Percentiles rank a stretch among this genome's conserved stretches.
These are phyloP conservation scores for Lactarius evosmus DNA, from an alignment of 768 basidiomycete species.

Conservation along the genomic window DNA sequence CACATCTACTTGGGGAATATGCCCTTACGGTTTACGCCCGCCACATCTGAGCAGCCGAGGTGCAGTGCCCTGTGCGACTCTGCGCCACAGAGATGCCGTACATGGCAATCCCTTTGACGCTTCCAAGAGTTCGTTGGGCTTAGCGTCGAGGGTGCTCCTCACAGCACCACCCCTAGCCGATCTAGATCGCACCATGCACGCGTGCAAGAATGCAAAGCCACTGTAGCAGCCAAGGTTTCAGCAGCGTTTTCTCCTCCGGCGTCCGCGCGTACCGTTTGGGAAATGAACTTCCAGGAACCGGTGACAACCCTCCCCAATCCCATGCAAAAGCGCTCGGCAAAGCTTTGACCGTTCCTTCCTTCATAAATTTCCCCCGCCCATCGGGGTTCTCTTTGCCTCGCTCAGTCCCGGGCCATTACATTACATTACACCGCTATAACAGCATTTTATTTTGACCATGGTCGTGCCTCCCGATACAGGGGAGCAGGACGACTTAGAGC, in stretches of 20 bases:
- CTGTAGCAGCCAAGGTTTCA: background rate
- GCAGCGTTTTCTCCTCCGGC: background rate
- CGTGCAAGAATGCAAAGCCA: background rate
- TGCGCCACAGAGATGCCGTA: background rate
- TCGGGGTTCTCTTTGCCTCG: background rate
- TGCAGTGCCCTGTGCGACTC: background rate
- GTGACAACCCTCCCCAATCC: background rate
- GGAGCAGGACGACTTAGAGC: background rate
- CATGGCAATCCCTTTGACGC: background rate
- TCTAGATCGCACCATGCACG: background rate
- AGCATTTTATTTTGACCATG: too few relatives aligned
- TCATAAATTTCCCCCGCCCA: background rate
- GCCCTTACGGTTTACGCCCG: background rate
- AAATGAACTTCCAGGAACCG: conserved; percentile 14
- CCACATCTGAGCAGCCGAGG: background rate
- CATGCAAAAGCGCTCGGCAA: conserved; percentile 4
- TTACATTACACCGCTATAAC: too few relatives aligned
- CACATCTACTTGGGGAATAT: background rate
- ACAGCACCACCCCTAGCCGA: background rate
- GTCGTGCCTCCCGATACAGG: conserved; percentile 11
- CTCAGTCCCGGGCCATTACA: background rate
- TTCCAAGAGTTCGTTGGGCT: background rate
- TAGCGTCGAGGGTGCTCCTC: background rate
- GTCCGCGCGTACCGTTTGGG: background rate
- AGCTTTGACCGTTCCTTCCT: background rate